Base-by-base conservation (phyloP, 208 protist species). In the Trypanosoma mega region DNA sequence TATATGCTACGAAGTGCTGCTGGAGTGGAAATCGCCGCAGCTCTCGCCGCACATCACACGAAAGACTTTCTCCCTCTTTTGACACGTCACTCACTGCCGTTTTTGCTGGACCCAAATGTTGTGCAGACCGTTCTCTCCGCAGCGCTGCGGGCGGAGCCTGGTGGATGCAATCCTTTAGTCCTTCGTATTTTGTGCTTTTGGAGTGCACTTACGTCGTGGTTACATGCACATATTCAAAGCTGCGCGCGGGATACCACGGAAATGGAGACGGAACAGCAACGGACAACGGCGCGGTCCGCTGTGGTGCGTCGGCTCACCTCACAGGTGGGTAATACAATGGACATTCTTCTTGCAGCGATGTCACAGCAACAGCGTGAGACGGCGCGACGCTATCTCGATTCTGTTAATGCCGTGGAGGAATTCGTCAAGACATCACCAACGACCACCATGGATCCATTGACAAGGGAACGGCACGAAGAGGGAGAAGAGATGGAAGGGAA, bases 321-420 rank as follows among this genome's bases (percentile, higher is more conserved):
- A 21, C 68, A 83, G 53, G 27, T 88, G 14, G 80, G 86, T 30
- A 88, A 87, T 69, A 72, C 74, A 26, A 74, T 93, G 47, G 78
- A 87, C 43, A 50, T 67, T 12, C 37, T 85, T 14, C 53, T 93
- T 16, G 49, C 66, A 0, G 57, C 50, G 2, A 62, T 90, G 39
- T 86, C 86, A 9, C 31, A 41, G 0, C 63, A 69, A 27, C 86
- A 93, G 53, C 76, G 78, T 0, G 36, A 60, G 0, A 63, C 57
- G 9, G 50, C 34, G 1, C 50, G 63, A 34, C 16, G n/a, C 14
- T 62, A 63, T 55, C 52, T 64, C 12, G 68, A 70, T 14, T 20
- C 63, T 12, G 61, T 52, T 1, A 59, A 48, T 9, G 52, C 67
- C 6, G 31, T 80, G 14, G 29, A 21, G 5, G 24, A 7, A 20